phyloP scores from a whole-genome alignment of 441 rosid genomes.

The Euphorbia neoarborescens region DNA sequence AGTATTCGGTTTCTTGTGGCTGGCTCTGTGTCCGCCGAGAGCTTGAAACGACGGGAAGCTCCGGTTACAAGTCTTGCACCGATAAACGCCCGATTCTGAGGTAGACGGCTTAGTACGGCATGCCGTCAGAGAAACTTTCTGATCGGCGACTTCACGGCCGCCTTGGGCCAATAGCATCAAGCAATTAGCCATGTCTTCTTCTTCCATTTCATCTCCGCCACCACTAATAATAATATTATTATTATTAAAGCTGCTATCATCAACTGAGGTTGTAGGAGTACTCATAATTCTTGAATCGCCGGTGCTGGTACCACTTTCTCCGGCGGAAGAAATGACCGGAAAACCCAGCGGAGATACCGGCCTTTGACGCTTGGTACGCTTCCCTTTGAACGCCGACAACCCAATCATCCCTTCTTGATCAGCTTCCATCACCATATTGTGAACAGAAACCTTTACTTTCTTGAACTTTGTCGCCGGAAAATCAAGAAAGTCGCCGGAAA shows the following conservation, averaged over 20 bases:
- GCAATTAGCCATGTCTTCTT: conserved; percentile 90
- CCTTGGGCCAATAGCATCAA: conserved; percentile 81
- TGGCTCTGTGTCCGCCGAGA: conserved; percentile 85
- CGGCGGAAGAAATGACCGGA: conserved; percentile 26
- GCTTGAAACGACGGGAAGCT: conserved; percentile 89
- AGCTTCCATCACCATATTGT: conserved; percentile 27
- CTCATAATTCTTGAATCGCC: not conserved
- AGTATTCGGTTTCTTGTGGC: conserved; percentile 66
- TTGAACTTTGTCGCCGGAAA: not conserved
- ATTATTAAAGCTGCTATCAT: not conserved
- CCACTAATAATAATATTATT: not conserved
- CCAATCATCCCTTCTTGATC: conserved; percentile 25
- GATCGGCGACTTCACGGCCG: conserved; percentile 9
- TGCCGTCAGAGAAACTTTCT: not conserved
- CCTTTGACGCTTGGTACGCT: conserved; percentile 69
- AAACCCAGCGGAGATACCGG: conserved; percentile 26
- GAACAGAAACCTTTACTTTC: not conserved
- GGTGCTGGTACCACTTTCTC: conserved; percentile 8
- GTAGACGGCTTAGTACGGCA: conserved; percentile 27
- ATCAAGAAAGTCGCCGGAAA: conserved; percentile 2
- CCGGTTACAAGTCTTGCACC: conserved; percentile 80
- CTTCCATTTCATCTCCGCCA: conserved; percentile 36
- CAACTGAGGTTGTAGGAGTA: conserved; percentile 13
- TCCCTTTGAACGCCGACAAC: conserved; percentile 37
- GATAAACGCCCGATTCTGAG: conserved; percentile 35